Conservation (phyloP, 2,329 filamentous ascomycete genomes). For the Colletotrichum paranaense region DNA sequence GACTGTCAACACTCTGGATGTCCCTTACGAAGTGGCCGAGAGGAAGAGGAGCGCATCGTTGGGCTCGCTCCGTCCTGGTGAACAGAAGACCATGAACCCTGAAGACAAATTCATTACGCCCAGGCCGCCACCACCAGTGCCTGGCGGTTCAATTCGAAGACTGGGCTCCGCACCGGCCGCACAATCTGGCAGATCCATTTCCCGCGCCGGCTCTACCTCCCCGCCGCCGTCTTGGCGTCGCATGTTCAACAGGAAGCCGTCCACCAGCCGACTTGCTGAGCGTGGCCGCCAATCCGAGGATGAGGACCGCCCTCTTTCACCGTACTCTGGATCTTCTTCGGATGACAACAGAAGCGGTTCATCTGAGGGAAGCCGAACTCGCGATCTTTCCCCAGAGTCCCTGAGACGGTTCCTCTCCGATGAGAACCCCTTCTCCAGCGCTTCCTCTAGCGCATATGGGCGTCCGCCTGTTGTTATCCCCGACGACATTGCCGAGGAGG, state of each 20-base stretch:
- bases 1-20: constrained; percentile 83
- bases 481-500: constrained; percentile 49
- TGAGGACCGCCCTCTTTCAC: constrained; percentile 37
- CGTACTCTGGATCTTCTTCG: constrained; percentile 37
- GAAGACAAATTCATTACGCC: constrained; percentile 80
- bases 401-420: constrained; percentile 63
- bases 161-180: constrained; percentile 45
- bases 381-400: constrained; percentile 68
- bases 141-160: constrained; percentile 52
- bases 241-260: constrained; percentile 58
- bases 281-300: constrained; percentile 47
- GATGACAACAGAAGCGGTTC: constrained; percentile 48
- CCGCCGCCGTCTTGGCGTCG: constrained; percentile 63
- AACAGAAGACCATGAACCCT: constrained; percentile 82
- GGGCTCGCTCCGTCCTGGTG: constrained; percentile 66
- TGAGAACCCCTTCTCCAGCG: constrained; percentile 47
- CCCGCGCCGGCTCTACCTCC: constrained; percentile 57
- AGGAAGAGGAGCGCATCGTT: constrained; percentile 74
- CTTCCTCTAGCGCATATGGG: constrained; percentile 39
- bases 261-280: constrained; percentile 46
- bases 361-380: constrained; percentile 56
- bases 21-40: constrained; percentile 76
- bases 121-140: constrained; percentile 56
- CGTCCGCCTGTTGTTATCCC: constrained; percentile 48
- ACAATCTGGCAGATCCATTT: constrained; percentile 39